Base-by-base conservation (phyloP, 202 grass and related monocot genomes). In the Brachypodium distachyon region DNA sequence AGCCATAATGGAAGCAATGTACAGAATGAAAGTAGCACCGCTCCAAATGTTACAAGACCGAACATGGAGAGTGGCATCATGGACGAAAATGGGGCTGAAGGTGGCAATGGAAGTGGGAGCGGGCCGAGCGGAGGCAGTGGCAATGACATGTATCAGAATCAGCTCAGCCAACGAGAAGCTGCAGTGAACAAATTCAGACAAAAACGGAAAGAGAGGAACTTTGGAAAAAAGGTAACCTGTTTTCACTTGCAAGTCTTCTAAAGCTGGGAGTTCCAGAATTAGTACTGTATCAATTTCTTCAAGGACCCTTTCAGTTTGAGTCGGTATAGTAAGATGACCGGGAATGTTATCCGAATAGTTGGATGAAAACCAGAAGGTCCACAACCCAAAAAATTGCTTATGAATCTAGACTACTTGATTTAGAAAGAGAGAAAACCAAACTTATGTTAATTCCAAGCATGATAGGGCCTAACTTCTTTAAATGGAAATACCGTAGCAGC, bases 171-270 rank as follows among this genome's bases (percentile, higher is more conserved):
- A 72, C 84, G 89, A 81, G 89, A 96, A 85, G 89, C 87, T 82
- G 89, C 92, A 23, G 54, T 96, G 19, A 91, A 85, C 77, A 99
- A 96, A 82, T 96, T 96, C 76, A 88, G 89, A 77, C 50, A 85
- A 62, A 99, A 96, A 79, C 88, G 92, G 64, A 93, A 99, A 88
- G 85, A 89, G 76, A 86, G 89, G 42, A 96, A 96, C 85, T 99
- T 93, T 7, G 78, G 85, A 10, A 93, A 90, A 87, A 93, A 99
- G 90, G 96, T 97, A 90, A 29, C 32, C 11, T 47, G 29, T 61
- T 85, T 85, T 81, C 17, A 36, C 17, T 50, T 84, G 32, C 17
- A 68, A 3, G 5, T 12, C 16, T 47, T 42, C 43, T 48, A 48
- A 66, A 27, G 57, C 34, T 31, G 10, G 57, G 46, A 44, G 9